A percentile compares a stretch with the other conserved stretches of the same genome.
These are phyloP conservation scores for Coemansia sp. DNA, from an alignment of 192 early-diverging fungal species.

Conservation along the genomic window DNA sequence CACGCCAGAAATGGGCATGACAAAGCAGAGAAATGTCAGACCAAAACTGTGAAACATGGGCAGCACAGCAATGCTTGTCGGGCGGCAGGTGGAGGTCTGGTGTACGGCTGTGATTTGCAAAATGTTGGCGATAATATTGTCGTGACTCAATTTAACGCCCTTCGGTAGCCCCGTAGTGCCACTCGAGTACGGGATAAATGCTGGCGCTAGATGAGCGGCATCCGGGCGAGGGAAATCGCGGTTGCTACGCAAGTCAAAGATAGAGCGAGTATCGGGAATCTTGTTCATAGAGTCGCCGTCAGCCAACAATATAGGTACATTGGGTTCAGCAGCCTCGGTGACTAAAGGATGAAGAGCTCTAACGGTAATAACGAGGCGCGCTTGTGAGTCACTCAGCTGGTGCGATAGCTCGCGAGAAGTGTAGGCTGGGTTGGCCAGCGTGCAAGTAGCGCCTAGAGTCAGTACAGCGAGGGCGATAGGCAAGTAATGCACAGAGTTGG, in stretches of 20 bases:
- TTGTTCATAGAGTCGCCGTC: conserved; percentile 6
- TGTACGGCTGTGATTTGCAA: not conserved
- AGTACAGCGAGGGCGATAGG: conserved; percentile 65
- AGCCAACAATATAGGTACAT: conserved; percentile 33
- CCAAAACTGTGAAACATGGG: conserved; percentile 75
- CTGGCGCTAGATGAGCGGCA: not conserved
- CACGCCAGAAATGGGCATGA: conserved; percentile 22
- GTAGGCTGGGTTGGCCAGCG: conserved; percentile 81
- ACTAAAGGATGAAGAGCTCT: conserved; percentile 27
- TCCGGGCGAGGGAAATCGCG: not conserved
- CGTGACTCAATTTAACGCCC: conserved; percentile 77
- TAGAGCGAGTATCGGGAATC: not conserved
- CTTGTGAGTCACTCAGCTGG: conserved; percentile 73
- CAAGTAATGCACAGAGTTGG: conserved; percentile 62
- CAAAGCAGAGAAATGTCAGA: conserved; percentile 46
- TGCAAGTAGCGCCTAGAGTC: conserved; percentile 65
- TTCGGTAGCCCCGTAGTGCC: conserved; percentile 66
- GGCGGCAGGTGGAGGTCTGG: not conserved
- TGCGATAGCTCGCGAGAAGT: conserved; percentile 75
- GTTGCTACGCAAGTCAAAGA: conserved; percentile 11
- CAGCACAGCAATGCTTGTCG: conserved; percentile 16
- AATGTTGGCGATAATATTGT: conserved; percentile 75
- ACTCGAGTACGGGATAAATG: conserved; percentile 32
- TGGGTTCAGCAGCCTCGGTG: conserved; percentile 12
- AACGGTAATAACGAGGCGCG: conserved; percentile 65